Base-by-base conservation (phyloP, 2,329 filamentous ascomycete genomes). In the Zymoseptoria ardabiliae region DNA sequence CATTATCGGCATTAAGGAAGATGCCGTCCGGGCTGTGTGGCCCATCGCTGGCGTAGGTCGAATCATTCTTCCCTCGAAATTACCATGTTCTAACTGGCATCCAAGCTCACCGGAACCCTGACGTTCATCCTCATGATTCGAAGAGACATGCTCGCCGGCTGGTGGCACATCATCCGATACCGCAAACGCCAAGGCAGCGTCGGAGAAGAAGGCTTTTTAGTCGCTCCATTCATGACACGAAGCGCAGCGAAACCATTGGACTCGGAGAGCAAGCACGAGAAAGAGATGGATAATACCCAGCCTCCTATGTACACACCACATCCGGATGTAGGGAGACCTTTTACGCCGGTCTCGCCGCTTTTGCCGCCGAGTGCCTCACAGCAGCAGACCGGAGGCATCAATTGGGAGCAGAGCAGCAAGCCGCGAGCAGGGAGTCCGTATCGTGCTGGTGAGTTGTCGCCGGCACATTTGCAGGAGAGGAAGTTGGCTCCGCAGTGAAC, bases 101-200 rank as follows among this genome's bases (percentile, higher is more conserved):
- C 35, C 13, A 13, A 45, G 87, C 81, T 89, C 66, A 91, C 91
- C 68, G 90, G 90, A 13, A 77, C 94, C 56, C 92, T 89, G 86
- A 84, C 89, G 50, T 77, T 91, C 52, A 73, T 91, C 60, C 82
- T 95, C 60, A 83, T 94, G 53, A 87, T 88, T 52, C 86, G 90
- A 55, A 84, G 82, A 74, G 85, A 86, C 19, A 94, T 95, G 86
- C 76, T 91, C 53, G 81, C 78, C 3, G 90, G 88, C 63, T 95
- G 91, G 91, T 68, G 79, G 51, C 85, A 91, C 41, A 72, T 90
- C n/a, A n/a, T 71, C 48, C 61, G 62, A 10, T 52, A 65, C 45
- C 60, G 56, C 49, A 51, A 53, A 25, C 51, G 20, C 20, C 51
- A 53, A 19, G 21, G 22, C 51, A 53, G 22, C n/a, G 28, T 53